These are phyloP conservation scores for Mycena floridula DNA, from an alignment of 768 basidiomycete species.

Conservation along the genomic window DNA sequence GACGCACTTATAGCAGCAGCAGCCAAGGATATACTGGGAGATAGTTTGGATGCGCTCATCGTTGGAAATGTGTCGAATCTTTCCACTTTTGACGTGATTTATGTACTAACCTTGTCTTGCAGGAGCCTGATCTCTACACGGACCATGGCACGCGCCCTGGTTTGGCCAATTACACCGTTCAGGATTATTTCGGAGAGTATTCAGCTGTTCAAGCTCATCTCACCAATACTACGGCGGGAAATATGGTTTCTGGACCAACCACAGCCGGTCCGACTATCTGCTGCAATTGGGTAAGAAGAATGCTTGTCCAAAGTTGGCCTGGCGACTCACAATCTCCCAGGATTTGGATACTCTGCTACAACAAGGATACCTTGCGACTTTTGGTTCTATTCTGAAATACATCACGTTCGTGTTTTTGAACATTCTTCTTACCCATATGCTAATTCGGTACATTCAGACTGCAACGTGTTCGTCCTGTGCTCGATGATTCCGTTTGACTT, in stretches of 20 bases:
- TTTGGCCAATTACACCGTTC: constrained; percentile 38
- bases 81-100: neutral
- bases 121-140: constrained; percentile 60
- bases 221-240: constrained; percentile 28
- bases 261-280: constrained; percentile 47
- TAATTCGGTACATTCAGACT: too few species aligned
- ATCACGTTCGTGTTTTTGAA: constrained; percentile 42
- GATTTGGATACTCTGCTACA: constrained; percentile 36
- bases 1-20: constrained; percentile 26
- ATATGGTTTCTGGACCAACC: constrained; percentile 27
- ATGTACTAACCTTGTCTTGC: too few species aligned
- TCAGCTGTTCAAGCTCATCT: constrained; percentile 28
- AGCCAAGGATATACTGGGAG: constrained; percentile 30
- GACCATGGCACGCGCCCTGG: constrained; percentile 32
- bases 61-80: constrained; percentile 53
- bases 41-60: constrained; percentile 36
- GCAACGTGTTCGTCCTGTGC: too few species aligned
- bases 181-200: constrained; percentile 42
- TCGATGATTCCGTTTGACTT: too few species aligned
- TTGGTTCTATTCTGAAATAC: constrained; percentile 37
- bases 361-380: constrained; percentile 32
- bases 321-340: constrained; percentile 16
- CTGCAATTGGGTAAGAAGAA: constrained; percentile 39
- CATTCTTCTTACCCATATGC: too few species aligned
- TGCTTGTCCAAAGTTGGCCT: neutral